Base-by-base conservation (phyloP, 306 rosid species). In the Calophaca sinica region DNA sequence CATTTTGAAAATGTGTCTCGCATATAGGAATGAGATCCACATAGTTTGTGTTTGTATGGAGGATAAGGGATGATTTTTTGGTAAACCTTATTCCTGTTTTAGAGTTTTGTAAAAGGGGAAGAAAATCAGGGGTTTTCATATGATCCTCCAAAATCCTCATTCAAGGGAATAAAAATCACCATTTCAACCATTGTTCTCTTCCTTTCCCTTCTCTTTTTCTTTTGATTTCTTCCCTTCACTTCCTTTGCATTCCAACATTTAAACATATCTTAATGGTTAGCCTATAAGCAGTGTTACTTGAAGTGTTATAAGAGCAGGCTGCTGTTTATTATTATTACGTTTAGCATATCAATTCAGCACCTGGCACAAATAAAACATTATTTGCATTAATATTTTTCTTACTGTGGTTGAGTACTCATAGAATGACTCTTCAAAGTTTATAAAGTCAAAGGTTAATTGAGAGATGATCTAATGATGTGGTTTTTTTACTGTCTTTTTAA, bases 191-290 rank as follows among this genome's bases (percentile, higher is more conserved):
- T 3, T 55, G 36, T 59, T 59, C 5, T 59, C 41, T 58, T 58
- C 41, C 38, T 4, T 9, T 29, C 63, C 3, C 41, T 32, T 58
- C 15, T 58, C 14, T 2, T 11, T 58, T 5, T 59, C 42, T 59
- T 59, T 59, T 59, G 42, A 31, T 32, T 32, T 32, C 64, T 32
- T 59, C 42, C 64, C 42, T 59, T 31, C 15, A 32, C 20, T 59
- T 58, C 26, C 20, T 32, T 31, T 58, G 63, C 38, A 29, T 29
- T 58, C 63, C 41, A 58, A 29, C 14, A 4, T 58, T 8, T 39
- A 57, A 9, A 57, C 62, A 57, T 57, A 57, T 9, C 76, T 71
- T 42, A 36, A 52, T 28, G 50, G 69, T 33, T 6, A 48, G 32
- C 12, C 70, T 14, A 32, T 48, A 41, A 14, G 52, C 41, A 48